Percentiles rank a stretch among this genome's conserved stretches.
Evolutionary conservation across 352 stramenopile genomes (phyloP).

Genomic region (Peronospora tabacina): DNA sequence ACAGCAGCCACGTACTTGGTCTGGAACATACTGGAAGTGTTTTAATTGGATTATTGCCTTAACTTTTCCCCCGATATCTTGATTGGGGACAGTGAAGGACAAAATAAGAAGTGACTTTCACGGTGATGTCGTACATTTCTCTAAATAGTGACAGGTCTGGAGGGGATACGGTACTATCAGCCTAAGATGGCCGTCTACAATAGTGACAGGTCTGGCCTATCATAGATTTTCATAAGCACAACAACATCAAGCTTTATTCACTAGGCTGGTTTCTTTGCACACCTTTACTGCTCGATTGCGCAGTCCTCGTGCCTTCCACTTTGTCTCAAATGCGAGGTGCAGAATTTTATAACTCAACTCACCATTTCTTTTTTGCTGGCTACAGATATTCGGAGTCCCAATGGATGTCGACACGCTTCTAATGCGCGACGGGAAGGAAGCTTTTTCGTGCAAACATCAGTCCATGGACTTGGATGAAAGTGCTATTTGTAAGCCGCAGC

Average conservation of each 20-base stretch:
- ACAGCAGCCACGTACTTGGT: constrained; percentile 37
- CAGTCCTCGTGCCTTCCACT: constrained; percentile 18
- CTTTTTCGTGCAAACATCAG: constrained; percentile 5
- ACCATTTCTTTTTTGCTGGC: not conserved
- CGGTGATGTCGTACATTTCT: constrained; percentile 4
- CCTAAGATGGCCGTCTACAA: too few species aligned
- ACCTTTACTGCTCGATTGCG: constrained; percentile 6
- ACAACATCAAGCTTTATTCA: not conserved
- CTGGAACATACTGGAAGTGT: constrained; percentile 42
- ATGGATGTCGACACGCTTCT: constrained; percentile 27
- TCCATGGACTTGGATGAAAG: constrained; percentile 3
- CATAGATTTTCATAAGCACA: too few species aligned
- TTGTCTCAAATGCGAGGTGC: constrained; percentile 17
- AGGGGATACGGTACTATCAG: too few species aligned
- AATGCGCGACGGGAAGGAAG: constrained; percentile 13
- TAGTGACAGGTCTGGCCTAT: too few species aligned
- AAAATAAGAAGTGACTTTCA: constrained; percentile 9
- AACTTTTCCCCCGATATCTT: constrained; percentile 40
- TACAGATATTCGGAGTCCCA: not conserved
- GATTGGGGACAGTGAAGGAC: constrained; percentile 9
- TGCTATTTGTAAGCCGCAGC: constrained; percentile 10
- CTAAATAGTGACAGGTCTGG: too few species aligned
- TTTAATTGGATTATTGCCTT: constrained; percentile 11
- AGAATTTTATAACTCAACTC: constrained; percentile 2
- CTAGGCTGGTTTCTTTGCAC: not conserved